These are phyloP conservation scores for Chlorella variabilis DNA, from an alignment of 163 green algal species.

Conservation along the genomic window DNA sequence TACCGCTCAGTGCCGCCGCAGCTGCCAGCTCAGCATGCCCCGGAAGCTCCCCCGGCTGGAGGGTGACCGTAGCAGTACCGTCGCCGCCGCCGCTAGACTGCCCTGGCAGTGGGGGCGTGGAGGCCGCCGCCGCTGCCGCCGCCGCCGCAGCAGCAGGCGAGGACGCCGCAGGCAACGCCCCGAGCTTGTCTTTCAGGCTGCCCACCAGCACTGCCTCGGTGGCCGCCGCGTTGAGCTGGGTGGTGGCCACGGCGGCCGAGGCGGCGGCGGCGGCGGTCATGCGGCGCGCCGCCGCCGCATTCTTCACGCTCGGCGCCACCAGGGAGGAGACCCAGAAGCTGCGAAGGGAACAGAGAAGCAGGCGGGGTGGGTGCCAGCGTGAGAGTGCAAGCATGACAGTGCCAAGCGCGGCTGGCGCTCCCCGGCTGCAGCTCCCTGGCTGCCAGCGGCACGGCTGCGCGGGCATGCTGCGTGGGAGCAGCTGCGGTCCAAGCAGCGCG, in stretches of 20 bases:
- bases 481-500: no score
- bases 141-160: not conserved
- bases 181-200: conserved; percentile 13
- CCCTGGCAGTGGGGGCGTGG: not conserved
- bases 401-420: no score
- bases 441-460: no score
- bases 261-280: conserved; percentile 13
- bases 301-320: conserved; percentile 12
- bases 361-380: no score
- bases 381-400: not conserved
- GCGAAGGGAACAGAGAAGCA: not conserved
- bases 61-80: not conserved
- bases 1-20: not conserved
- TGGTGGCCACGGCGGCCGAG: conserved; percentile 15
- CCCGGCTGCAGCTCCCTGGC: no score
- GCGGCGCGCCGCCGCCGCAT: conserved; percentile 6
- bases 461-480: no score
- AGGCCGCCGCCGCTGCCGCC: not conserved
- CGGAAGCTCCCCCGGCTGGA: not conserved
- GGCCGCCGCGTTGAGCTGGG: not conserved
- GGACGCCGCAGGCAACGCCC: no score
- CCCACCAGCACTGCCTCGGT: conserved; percentile 22
- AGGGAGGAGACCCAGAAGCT: conserved; percentile 66
- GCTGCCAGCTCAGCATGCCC: conserved; percentile 3
- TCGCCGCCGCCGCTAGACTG: not conserved